Evolutionary conservation across 2,329 filamentous ascomycete genomes (phyloP).

Genomic region (Myriangium duriaei): DNA sequence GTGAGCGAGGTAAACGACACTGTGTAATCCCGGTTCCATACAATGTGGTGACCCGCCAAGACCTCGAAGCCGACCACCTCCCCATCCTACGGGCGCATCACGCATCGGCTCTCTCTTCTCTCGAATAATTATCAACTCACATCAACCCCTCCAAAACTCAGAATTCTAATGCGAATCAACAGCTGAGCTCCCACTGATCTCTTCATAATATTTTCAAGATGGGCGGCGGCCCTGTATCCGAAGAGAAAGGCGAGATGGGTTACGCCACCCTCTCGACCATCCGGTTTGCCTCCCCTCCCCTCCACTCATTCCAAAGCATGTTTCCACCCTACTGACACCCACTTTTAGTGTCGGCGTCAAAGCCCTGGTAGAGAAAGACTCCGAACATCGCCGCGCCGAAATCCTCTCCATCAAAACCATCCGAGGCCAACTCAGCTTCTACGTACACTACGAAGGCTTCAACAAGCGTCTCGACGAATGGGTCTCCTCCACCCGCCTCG

Average conservation of each 20-base stretch:
- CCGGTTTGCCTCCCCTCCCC: conserved; percentile 40
- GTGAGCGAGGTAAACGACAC: too few species aligned
- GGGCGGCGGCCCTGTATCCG: conserved; percentile 6
- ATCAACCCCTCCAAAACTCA: conserved; percentile 38
- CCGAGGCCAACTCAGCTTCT: conserved; percentile 79
- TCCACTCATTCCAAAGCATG: conserved; percentile 9
- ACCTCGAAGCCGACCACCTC: too few species aligned
- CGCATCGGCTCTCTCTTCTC: background rate
- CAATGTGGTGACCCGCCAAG: too few species aligned
- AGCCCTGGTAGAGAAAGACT: conserved; percentile 61
- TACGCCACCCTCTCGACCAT: conserved; percentile 77
- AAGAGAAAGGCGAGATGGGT: conserved; percentile 54
- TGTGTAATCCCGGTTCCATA: too few species aligned
- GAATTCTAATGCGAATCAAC: too few species aligned
- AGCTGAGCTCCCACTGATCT: too few species aligned
- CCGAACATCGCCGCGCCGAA: conserved; percentile 79
- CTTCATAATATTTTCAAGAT: conserved; percentile 5
- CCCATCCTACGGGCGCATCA: background rate
- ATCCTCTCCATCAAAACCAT: conserved; percentile 89
- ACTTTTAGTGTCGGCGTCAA: conserved; percentile 49
- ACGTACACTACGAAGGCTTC: conserved; percentile 97
- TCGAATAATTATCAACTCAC: background rate
- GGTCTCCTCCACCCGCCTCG: conserved; percentile 70
- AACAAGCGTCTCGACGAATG: conserved; percentile 87
- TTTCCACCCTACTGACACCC: background rate